phyloP scores from a whole-genome alignment of 1,284 basidiomycete genomes.

The Sphagnurus paluster region DNA sequence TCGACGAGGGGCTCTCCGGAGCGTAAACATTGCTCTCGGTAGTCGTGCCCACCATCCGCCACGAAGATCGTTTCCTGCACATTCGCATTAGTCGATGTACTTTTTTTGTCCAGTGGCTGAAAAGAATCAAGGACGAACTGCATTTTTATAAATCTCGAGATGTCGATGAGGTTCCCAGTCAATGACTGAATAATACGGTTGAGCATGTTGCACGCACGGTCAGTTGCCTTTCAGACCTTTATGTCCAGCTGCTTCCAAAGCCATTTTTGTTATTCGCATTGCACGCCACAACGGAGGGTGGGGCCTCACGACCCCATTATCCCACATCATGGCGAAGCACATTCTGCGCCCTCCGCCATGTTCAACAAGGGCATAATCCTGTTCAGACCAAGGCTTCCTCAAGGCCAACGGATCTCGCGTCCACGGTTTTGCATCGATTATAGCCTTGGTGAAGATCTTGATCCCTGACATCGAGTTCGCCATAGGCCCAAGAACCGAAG shows the following conservation, averaged over 20 bases:
- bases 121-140: conserved; percentile 31
- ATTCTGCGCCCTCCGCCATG: conserved; percentile 49
- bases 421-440: conserved; percentile 70
- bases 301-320: conserved; percentile 42
- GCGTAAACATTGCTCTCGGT: conserved; percentile 34
- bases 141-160: conserved; percentile 48
- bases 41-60: conserved; percentile 45
- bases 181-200: conserved; percentile 35
- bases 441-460: conserved; percentile 64
- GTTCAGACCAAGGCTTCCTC: conserved; percentile 65
- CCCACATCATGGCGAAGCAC: conserved; percentile 65
- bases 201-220: no score
- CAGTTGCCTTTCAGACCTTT: conserved; percentile 23
- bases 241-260: conserved; percentile 56
- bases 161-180: conserved; percentile 54
- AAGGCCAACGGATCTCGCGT: conserved; percentile 50
- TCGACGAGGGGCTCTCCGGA: conserved; percentile 44
- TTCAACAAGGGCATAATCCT: conserved; percentile 56
- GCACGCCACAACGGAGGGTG: conserved; percentile 51
- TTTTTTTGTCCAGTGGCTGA: neutral
- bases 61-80: conserved; percentile 43
- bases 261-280: conserved; percentile 53
- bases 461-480: conserved; percentile 60
- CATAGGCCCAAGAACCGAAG: conserved; percentile 77
- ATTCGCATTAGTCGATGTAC: neutral